phyloP scores from a whole-genome alignment of 371 early-diverging fungal species.

The Smittium culicis region DNA sequence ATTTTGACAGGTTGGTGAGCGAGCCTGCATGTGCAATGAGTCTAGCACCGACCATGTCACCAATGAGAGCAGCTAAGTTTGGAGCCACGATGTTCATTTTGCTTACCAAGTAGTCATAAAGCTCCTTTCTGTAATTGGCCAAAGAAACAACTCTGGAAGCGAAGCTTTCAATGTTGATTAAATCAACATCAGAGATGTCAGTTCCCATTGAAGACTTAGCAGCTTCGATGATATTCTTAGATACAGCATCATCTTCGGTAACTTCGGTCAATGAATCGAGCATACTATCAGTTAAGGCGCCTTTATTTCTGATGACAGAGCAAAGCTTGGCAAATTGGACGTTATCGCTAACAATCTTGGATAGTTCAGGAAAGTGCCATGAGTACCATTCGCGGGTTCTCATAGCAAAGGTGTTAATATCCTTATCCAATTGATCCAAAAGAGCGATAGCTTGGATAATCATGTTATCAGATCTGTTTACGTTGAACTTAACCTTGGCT shows the following conservation, averaged over 20 bases:
- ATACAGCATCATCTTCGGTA: conserved; percentile 47
- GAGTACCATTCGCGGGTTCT: conserved; percentile 93
- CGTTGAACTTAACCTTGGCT: conserved; percentile 97
- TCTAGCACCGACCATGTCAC: conserved; percentile 91
- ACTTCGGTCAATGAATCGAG: conserved; percentile 60
- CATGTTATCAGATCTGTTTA: conserved; percentile 85
- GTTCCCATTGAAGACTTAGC: conserved; percentile 93
- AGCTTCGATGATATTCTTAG: conserved; percentile 78
- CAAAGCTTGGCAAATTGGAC: conserved; percentile 75
- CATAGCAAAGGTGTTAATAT: conserved; percentile 88
- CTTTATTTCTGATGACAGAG: conserved; percentile 81
- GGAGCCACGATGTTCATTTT: conserved; percentile 97
- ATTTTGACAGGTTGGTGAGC: conserved; percentile 92
- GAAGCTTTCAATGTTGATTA: conserved; percentile 87
- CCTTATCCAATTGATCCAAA: conserved; percentile 87
- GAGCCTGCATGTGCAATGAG: conserved; percentile 94
- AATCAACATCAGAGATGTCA: conserved; percentile 80
- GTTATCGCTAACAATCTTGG: conserved; percentile 88
- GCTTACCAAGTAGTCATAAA: conserved; percentile 79
- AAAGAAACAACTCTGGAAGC: conserved; percentile 84
- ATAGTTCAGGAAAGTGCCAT: conserved; percentile 98
- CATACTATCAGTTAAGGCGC: conserved; percentile 51
- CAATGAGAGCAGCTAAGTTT: conserved; percentile 93
- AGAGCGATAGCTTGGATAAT: conserved; percentile 82
- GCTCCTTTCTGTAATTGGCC: conserved; percentile 78